Percentiles rank a stretch among this genome's conserved stretches.
phyloP scores from a whole-genome alignment of 148 eudicot genomes.

The Hydrangea macrophylla region DNA sequence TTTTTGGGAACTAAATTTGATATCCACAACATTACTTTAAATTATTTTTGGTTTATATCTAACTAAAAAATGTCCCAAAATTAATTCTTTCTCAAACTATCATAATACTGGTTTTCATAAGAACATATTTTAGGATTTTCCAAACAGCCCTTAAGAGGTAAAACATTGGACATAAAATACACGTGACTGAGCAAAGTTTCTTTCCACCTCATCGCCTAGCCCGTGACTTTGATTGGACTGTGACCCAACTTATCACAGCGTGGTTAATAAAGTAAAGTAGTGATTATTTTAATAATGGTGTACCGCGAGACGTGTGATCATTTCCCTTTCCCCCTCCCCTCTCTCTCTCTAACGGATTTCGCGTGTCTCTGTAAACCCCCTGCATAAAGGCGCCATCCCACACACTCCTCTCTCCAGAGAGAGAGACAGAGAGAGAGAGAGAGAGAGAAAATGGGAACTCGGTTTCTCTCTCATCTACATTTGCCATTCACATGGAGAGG shows the following conservation, averaged over 20 bases:
- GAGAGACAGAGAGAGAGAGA: background rate
- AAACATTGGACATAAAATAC: background rate
- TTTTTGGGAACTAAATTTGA: no score
- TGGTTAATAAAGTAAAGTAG: no score
- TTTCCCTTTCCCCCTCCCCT: no score
- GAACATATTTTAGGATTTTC: no score
- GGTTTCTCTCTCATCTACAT: background rate
- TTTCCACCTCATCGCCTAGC: background rate
- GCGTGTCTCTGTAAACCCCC: background rate
- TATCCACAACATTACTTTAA: no score
- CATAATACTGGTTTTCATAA: no score
- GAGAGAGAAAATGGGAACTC: background rate
- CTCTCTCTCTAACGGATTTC: slow-evolving; percentile 6
- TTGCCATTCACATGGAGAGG: background rate
- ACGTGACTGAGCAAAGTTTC: background rate
- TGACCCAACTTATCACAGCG: background rate
- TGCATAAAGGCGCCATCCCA: slow-evolving; percentile 15
- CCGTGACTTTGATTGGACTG: slow-evolving; percentile 8
- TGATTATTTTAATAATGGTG: background rate
- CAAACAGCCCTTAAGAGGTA: no score
- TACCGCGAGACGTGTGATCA: background rate
- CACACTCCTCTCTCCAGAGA: background rate
- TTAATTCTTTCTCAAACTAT: no score
- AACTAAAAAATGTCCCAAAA: no score
- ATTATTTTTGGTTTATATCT: no score